Evolutionary conservation across 2,329 filamentous ascomycete species (phyloP), one percentile per base, ranked within the genome.

Genomic region (Domatiomyces catenatus): DNA sequence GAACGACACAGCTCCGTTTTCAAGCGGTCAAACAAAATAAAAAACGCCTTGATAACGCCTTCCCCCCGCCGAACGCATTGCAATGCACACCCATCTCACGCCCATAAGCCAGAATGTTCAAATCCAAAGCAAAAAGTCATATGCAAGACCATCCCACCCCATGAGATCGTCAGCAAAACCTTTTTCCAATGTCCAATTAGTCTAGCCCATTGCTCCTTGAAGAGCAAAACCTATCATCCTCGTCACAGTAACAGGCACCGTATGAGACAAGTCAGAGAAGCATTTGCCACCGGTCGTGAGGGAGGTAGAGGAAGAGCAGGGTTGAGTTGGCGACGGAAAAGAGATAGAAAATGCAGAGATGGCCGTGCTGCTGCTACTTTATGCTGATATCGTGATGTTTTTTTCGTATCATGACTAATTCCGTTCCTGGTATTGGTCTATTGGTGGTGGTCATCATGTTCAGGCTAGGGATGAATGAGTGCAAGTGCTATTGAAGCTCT

Each of bases 401-500:
- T 39, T 39, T 2, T 24, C 22, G 22, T 39, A 39, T 39, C 32
- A 15, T 39, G 32, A 39, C 32, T 15, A 39, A 39, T 39, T 15
- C 32, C 10, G 15, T 39, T 10, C 10, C 10, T 39, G 15, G 32
- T 39, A 39, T 39, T 39, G 32, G 32, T 39, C 10, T 39, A 39
- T 39, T 39, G 32, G 32, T 15, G 15, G 32, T 39, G 15, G 32
- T 39, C 10, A 39, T 15, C 32, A 39, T 39, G 32, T 12, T 39
- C 32, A 39, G 32, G 15, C 10, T 39, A 15, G 32, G 8, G 32
- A 15, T 15, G 32, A 39, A 50, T 46, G 48, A 42, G n/a, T 12
- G 18, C n/a, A 22, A 17, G 46, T 46, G 24, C 48, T 56, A 54
- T 53, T 56, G 52, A 50, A 26, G 44, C 22, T 48, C 26, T 47